Percentiles rank a stretch among this genome's conserved stretches.
These are phyloP conservation scores for Ammopiptanthus mongolicus DNA, from an alignment of 306 rosid species.

Conservation along the genomic window DNA sequence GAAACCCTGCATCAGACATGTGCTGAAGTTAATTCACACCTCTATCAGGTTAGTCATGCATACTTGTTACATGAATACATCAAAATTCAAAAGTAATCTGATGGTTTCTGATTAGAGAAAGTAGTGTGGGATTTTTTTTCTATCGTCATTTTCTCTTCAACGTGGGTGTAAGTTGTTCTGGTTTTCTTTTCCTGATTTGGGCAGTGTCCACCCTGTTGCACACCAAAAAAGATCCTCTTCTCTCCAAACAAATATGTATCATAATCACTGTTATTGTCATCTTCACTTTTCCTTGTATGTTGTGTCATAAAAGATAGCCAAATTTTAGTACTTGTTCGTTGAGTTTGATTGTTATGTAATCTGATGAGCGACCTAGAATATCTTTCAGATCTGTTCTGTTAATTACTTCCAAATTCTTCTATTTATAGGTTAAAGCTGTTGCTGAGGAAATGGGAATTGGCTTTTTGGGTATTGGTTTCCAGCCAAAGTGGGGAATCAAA, in stretches of 20 bases:
- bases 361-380: background rate
- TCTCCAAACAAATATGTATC: background rate
- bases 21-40: conserved; percentile 96
- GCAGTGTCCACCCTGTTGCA: background rate
- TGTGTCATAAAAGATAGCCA: background rate
- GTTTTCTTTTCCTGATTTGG: background rate
- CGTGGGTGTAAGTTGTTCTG: background rate
- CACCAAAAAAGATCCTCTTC: background rate
- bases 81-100: background rate
- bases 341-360: conserved; percentile 12
- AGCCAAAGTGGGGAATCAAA: conserved; percentile 86
- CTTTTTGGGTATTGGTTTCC: conserved; percentile 97
- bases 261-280: background rate
- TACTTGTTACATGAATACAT: background rate
- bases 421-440: conserved; percentile 83
- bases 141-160: background rate
- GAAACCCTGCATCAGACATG: conserved; percentile 98
- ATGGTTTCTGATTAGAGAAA: background rate
- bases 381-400: conserved; percentile 8
- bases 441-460: conserved; percentile 99
- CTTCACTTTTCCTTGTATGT: background rate
- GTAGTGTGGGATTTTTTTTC: background rate
- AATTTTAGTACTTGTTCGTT: background rate
- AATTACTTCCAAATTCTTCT: conserved; percentile 5
- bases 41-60: conserved; percentile 67